A percentile compares a stretch with the other conserved stretches of the same genome.
phyloP scores from a whole-genome alignment of 2,329 filamentous ascomycete genomes.

The Diaporthe sp. region DNA sequence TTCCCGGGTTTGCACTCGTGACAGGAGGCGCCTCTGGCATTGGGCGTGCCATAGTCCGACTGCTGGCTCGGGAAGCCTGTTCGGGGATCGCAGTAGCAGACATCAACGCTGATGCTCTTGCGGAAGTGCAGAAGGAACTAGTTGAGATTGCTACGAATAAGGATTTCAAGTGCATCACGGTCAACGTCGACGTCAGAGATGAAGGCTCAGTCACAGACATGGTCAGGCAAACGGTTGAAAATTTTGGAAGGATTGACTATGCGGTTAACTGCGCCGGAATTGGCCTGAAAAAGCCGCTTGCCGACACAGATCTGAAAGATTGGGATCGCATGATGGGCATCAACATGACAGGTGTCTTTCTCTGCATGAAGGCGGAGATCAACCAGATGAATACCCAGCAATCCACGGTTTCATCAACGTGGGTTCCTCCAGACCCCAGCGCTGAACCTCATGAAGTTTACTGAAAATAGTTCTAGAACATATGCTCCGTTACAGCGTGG shows the following conservation, averaged over 20 bases:
- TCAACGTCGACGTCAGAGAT: background rate
- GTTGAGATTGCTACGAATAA: background rate
- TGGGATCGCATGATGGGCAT: conserved; percentile 13
- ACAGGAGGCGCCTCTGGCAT: background rate
- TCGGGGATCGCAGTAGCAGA: background rate
- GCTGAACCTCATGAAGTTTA: rapidly evolving
- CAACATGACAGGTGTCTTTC: background rate
- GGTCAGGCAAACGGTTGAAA: background rate
- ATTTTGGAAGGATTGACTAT: background rate
- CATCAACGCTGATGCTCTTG: background rate
- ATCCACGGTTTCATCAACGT: background rate
- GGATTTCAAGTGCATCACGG: background rate
- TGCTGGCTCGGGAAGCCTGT: background rate
- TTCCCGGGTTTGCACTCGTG: background rate
- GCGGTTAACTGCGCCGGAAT: background rate
- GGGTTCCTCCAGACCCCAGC: background rate
- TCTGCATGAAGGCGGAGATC: background rate
- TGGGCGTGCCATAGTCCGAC: background rate
- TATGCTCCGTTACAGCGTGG: background rate
- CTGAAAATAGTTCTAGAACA: background rate
- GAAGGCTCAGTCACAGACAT: background rate
- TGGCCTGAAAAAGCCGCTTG: conserved; percentile 20
- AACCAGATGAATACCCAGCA: background rate
- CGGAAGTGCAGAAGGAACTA: background rate
- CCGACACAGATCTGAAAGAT: conserved; percentile 18